Conservation (phyloP, 345 rosid genomes). For the Brassica juncea region DNA sequence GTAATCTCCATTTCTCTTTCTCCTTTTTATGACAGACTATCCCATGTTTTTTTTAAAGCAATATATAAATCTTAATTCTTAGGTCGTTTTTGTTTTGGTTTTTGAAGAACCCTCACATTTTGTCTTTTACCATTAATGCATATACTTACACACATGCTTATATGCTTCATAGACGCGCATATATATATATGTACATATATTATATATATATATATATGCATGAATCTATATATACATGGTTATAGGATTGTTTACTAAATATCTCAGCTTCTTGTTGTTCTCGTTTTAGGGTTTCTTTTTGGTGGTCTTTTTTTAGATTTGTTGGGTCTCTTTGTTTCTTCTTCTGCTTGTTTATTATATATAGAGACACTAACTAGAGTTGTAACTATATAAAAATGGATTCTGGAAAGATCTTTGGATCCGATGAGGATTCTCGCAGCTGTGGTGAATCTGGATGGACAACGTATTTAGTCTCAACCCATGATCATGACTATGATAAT, state of each 20-base stretch:
- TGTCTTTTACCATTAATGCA: conserved; percentile 27
- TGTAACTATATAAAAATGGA: conserved; percentile 43
- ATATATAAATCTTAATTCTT: not conserved
- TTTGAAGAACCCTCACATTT: conserved; percentile 8
- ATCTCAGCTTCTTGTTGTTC: conserved; percentile 31
- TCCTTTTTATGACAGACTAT: not conserved
- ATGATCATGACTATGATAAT: conserved; percentile 29
- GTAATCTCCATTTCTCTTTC: not conserved
- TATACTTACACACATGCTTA: conserved; percentile 21
- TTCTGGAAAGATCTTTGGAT: conserved; percentile 43
- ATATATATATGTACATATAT: too few species aligned
- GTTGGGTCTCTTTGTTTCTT: conserved; percentile 28
- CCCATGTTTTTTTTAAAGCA: not conserved
- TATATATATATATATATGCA: not conserved
- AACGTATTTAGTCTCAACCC: conserved; percentile 54
- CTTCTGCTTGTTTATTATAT: not conserved
- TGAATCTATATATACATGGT: not conserved
- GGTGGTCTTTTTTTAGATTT: conserved; percentile 14
- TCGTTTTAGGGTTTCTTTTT: conserved; percentile 36
- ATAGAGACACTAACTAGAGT: not conserved
- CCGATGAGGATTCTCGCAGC: conserved; percentile 46
- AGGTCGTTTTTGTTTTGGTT: not conserved
- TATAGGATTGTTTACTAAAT: conserved; percentile 34
- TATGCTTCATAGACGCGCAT: conserved; percentile 5
- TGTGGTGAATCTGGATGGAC: conserved; percentile 75